Evolutionary conservation across 2,329 filamentous ascomycete genomes (phyloP).

Genomic region (Calonectria honghensis): DNA sequence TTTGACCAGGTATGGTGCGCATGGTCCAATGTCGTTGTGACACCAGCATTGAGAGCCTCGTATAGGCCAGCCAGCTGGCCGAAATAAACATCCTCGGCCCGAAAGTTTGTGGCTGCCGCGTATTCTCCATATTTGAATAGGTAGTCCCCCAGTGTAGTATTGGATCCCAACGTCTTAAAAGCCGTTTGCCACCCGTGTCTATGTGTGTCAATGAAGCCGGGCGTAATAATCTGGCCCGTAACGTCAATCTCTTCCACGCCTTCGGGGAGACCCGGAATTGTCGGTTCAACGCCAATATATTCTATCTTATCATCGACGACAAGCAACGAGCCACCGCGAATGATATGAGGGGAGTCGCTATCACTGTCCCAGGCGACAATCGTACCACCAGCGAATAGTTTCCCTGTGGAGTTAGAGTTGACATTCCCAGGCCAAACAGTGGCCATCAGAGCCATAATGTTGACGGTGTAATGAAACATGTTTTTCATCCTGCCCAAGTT

Average conservation of each 20-base stretch:
- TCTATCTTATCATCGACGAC: slow-evolving; percentile 28
- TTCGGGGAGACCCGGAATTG: neutral
- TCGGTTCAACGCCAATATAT: slow-evolving; percentile 19
- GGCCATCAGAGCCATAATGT: slow-evolving; percentile 4
- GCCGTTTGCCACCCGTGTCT: slow-evolving; percentile 74
- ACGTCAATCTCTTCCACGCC: slow-evolving; percentile 64
- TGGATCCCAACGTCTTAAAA: slow-evolving; percentile 71
- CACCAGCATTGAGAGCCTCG: slow-evolving; percentile 71
- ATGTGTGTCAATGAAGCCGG: slow-evolving; percentile 75
- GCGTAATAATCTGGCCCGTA: slow-evolving; percentile 70
- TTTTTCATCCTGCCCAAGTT: neutral
- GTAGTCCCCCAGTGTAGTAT: slow-evolving; percentile 70
- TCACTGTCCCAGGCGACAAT: slow-evolving; percentile 30
- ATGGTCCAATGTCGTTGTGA: slow-evolving; percentile 72
- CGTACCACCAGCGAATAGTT: slow-evolving; percentile 31
- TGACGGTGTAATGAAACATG: slow-evolving; percentile 9
- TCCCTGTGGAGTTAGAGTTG: neutral
- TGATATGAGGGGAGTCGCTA: slow-evolving; percentile 20
- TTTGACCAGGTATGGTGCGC: slow-evolving; percentile 69
- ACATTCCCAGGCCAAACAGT: neutral
- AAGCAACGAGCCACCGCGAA: slow-evolving; percentile 31
- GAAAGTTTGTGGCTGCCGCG: slow-evolving; percentile 58
- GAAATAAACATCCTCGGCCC: slow-evolving; percentile 67
- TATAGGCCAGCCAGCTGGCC: slow-evolving; percentile 68
- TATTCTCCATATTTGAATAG: slow-evolving; percentile 63